Percentiles rank a stretch among this genome's conserved stretches.
These are phyloP conservation scores for Tulasnella sp. DNA, from an alignment of 768 basidiomycete genomes.

Conservation along the genomic window DNA sequence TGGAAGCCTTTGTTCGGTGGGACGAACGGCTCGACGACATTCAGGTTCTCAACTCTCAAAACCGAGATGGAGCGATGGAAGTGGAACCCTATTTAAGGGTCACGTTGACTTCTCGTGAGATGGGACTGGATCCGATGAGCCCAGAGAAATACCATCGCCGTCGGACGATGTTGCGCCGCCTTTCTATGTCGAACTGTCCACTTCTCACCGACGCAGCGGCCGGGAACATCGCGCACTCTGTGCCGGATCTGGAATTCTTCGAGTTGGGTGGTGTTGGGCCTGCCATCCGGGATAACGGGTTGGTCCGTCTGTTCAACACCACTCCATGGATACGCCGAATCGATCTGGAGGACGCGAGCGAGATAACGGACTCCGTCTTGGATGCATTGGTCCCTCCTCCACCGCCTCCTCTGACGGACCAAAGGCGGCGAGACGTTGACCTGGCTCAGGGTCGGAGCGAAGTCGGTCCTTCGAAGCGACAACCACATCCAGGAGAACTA, in stretches of 20 bases:
- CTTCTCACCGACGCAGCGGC: conserved; percentile 67
- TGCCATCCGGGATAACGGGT: conserved; percentile 59
- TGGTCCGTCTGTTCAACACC: conserved; percentile 55
- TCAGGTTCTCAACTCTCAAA: conserved; percentile 24
- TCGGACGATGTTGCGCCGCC: conserved; percentile 58
- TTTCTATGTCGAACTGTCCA: conserved; percentile 58
- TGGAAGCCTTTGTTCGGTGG: conserved; percentile 58
- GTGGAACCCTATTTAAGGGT: not conserved
- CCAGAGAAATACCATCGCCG: conserved; percentile 40
- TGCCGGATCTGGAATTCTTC: conserved; percentile 63
- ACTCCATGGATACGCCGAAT: conserved; percentile 60
- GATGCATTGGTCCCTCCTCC: conserved; percentile 43
- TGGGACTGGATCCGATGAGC: conserved; percentile 43
- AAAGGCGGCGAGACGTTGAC: conserved; percentile 6
- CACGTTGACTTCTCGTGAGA: conserved; percentile 45
- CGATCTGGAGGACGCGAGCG: conserved; percentile 75
- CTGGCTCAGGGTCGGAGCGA: conserved; percentile 4
- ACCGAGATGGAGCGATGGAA: conserved; percentile 19
- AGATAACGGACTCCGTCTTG: conserved; percentile 65
- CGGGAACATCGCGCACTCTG: conserved; percentile 53
- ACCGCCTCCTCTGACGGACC: not conserved
- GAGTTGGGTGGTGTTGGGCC: conserved; percentile 69
- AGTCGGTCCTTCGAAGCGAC: not conserved
- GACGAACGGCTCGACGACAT: conserved; percentile 28
- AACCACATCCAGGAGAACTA: conserved; percentile 43